Evolutionary conservation across 2,329 filamentous ascomycete genomes (phyloP), one percentile per base, ranked within the genome.

Genomic region (Penicillium sp.): DNA sequence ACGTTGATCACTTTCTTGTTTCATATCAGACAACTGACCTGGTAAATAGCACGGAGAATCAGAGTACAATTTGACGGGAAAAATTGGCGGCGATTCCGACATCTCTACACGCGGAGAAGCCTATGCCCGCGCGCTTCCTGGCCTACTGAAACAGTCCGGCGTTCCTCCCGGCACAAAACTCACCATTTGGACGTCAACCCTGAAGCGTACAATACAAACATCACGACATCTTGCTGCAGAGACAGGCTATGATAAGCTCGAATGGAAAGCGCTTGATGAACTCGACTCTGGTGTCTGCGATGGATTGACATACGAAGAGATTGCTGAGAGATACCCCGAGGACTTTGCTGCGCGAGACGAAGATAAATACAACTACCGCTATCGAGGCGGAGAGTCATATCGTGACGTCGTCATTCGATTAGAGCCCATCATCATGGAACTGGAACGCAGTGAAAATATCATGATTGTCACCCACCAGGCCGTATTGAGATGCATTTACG

Each of bases 341-440:
- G 94, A 99, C 76, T 99, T 99, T 76, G 85, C 86, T 50, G 91
- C 93, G 33, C 90, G 94, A 61, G 94, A 99, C 73, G 91, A 96
- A 64, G 94, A 99, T 80, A 99, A 99, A 76, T 97, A 97, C 83
- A 97, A 99, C 78, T 99, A 99, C 77, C 91, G 94, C 57, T 99
- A 99, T 75, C 88, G 94, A 5, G 94, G 94, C 61, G 94, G 94
- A 54, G 94, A 99, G 77, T 95, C 90, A 60, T 90, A 99, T 73
- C 90, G 93, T 56, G 94, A 99, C 68, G 93, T 99, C 1, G 94
- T 99, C 42, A 97, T 97, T 67, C 91, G 94, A 0, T 85, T 99
- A 0, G 94, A 99, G 70, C 94, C 94, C 60, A 99, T 99, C 75
- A 99, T 99, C 76, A 99, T 99, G 94, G 94, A 99, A 72, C 81